These are phyloP conservation scores for Colletotrichum lupini DNA, from an alignment of 2,329 filamentous ascomycete species.

Conservation along the genomic window DNA sequence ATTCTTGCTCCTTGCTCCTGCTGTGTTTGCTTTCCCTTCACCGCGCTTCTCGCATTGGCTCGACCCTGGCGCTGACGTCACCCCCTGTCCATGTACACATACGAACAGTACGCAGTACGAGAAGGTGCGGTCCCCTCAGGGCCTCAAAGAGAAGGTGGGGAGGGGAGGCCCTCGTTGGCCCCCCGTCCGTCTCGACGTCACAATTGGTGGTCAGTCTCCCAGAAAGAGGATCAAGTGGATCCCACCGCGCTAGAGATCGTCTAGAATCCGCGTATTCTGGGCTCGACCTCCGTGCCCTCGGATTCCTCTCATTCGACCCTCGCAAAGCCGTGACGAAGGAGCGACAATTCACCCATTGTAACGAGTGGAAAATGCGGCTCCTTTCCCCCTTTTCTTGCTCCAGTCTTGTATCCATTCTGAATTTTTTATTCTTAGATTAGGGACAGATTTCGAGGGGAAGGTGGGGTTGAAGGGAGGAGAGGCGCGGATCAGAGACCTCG, in stretches of 20 bases:
- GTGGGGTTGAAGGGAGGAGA: neutral
- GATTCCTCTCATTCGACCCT: slow-evolving; percentile 19
- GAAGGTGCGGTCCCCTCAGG: neutral
- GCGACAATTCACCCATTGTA: neutral
- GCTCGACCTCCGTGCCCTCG: slow-evolving; percentile 12
- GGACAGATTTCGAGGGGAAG: neutral
- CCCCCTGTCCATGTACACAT: neutral
- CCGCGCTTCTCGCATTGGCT: neutral
- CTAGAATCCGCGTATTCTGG: slow-evolving; percentile 28
- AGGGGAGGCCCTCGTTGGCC: neutral
- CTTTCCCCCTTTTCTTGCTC: neutral
- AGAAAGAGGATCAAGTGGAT: slow-evolving; percentile 3
- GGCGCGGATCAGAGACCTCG: neutral
- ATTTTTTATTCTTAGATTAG: neutral
- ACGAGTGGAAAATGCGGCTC: slow-evolving; percentile 21
- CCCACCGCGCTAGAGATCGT: slow-evolving; percentile 25
- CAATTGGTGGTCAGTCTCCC: slow-evolving; percentile 15
- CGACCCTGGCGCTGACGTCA: slow-evolving; percentile 24
- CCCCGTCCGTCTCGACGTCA: slow-evolving; percentile 23
- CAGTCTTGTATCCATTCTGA: neutral
- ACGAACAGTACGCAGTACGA: no score
- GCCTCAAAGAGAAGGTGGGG: neutral
- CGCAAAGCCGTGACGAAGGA: neutral
- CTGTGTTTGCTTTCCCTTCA: neutral
- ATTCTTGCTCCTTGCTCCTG: neutral